phyloP scores from a whole-genome alignment of 345 rosid genomes.

The Cardiospermum halicacabum region DNA sequence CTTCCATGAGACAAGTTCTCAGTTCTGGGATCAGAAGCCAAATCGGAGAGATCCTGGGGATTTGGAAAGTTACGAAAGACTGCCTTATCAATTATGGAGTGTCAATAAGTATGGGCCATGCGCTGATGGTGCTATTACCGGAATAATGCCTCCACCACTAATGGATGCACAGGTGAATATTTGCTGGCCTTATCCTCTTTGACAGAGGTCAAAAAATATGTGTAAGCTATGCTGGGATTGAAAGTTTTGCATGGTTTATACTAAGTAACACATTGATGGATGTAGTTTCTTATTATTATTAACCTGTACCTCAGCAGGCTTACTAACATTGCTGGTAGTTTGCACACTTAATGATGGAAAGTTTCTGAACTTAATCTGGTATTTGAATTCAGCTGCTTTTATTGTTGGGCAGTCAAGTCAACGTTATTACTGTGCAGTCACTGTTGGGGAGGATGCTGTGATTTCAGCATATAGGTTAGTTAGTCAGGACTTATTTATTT shows the following conservation, averaged over 20 bases:
- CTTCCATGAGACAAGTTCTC: slow-evolving; percentile 51
- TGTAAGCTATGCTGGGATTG: neutral
- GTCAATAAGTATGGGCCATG: slow-evolving; percentile 75
- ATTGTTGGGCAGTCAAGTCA: slow-evolving; percentile 99
- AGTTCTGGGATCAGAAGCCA: slow-evolving; percentile 71
- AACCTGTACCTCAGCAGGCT: neutral
- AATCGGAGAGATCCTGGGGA: slow-evolving; percentile 39
- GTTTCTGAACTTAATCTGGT: slow-evolving; percentile 44
- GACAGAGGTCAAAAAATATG: neutral
- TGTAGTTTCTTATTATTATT: slow-evolving; percentile 3
- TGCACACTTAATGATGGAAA: slow-evolving; percentile 23
- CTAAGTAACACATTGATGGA: neutral
- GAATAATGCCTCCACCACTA: slow-evolving; percentile 89
- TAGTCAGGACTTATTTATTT: slow-evolving; percentile 6
- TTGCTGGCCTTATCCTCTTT: slow-evolving; percentile 6
- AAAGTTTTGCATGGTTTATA: neutral
- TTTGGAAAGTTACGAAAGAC: slow-evolving; percentile 32
- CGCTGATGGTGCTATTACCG: slow-evolving; percentile 85
- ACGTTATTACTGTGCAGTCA: slow-evolving; percentile 82
- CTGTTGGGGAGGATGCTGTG: slow-evolving; percentile 93
- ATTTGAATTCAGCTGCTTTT: slow-evolving; percentile 86
- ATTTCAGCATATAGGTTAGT: slow-evolving; percentile 90
- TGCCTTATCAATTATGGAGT: slow-evolving; percentile 88
- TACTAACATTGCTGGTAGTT: slow-evolving; percentile 21
- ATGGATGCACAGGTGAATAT: slow-evolving; percentile 75